A percentile compares a stretch with the other conserved stretches of the same genome.
Evolutionary conservation across 1,284 basidiomycete genomes (phyloP).

Genomic region (Ceratobasidium theobromae): DNA sequence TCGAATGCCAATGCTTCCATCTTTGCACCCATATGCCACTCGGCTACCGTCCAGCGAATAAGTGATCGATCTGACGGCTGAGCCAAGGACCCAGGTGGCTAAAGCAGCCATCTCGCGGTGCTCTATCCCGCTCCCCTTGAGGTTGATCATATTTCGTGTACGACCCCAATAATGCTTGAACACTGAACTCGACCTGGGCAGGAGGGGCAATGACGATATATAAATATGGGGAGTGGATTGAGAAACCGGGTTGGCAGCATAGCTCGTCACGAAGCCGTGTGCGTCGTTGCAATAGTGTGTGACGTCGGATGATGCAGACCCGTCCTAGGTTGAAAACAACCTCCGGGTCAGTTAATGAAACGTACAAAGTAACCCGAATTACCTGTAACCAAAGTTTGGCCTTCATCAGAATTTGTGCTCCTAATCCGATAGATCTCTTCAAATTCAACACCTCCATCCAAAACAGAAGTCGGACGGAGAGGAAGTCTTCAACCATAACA

Average conservation of each 20-base stretch:
- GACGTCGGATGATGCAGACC: neutral
- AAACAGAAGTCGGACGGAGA: neutral
- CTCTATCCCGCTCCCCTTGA: neutral
- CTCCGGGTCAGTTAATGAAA: no score
- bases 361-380: neutral
- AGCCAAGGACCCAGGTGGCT: neutral
- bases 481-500: neutral
- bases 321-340: neutral
- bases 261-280: neutral
- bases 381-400: neutral
- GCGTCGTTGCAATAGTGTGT: neutral
- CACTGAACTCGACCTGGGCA: neutral
- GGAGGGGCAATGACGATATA: neutral
- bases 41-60: neutral
- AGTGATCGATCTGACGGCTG: neutral
- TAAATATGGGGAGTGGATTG: constrained; percentile 1
- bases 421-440: neutral
- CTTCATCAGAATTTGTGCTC: neutral
- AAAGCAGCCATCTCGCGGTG: neutral
- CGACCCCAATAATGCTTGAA: no score
- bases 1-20: neutral
- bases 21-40: neutral
- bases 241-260: neutral
- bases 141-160: neutral
- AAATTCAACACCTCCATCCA: constrained; percentile 15